Base-by-base conservation (phyloP, 179 eudicot genomes). In the Gypsophila paniculata region DNA sequence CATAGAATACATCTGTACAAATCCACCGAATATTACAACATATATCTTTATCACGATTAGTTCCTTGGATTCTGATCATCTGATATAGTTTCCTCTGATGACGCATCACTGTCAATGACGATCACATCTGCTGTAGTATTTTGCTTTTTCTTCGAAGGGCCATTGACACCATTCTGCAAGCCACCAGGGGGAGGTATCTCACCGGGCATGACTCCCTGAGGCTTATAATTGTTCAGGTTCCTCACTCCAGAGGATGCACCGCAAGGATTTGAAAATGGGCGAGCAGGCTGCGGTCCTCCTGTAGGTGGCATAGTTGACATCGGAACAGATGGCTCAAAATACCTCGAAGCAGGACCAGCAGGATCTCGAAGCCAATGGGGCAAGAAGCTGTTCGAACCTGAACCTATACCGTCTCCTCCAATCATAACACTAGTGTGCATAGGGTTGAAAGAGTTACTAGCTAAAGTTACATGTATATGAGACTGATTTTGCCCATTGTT, bases 21-120 rank as follows among this genome's bases (percentile, higher is more conserved):
- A 29, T 49, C 54, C 57, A 58, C 25, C 39, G 61, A 42, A 13
- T 49, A 65, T 2, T 25, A n/a, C 38, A 74, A 52, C 58, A 53
- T 53, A 29, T 42, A 69, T 69, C 76, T 62, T 53, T n/a, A 42
- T 2, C 0, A 73, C 23, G 39, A 25, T 72, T 69, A 81, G 39
- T 18, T 52, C 76, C 79, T 73, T 19, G 59, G 42, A 74, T 73
- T 70, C 42, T 38, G 79, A 68, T 86, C 91, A 73, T 87, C 94
- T 1, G 89, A 89, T 68, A 89, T 77, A 9, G 94, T 89, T 78
- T 84, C 94, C 80, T 87, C 94, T 7, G 94, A 89, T 21, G 93
- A 87, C 9, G 76, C 86, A 72, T 87, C 94, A 42, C 94, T 87
- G 15, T 84, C 78, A 69, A 89, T 81, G 49, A 86, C 70, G 21